Percentiles rank a stretch among this genome's conserved stretches.
Evolutionary conservation across 305 asterid genomes (phyloP).

Genomic region (Euphrasia arctica): DNA sequence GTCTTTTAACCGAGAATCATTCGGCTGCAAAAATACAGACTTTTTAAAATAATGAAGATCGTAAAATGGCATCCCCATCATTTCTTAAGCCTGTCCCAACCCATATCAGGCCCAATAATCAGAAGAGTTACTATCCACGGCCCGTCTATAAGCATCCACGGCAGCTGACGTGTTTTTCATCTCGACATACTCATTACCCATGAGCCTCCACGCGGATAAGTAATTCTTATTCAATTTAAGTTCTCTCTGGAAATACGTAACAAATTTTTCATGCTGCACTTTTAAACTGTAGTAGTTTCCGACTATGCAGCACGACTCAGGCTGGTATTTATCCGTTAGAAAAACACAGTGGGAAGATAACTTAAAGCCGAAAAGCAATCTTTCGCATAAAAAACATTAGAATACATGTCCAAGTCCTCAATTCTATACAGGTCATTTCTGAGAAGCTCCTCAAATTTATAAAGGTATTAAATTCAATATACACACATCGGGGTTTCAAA

Average conservation of each 20-base stretch:
- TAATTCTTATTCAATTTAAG: conserved; percentile 84
- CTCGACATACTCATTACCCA: conserved; percentile 97
- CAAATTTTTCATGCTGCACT: conserved; percentile 92
- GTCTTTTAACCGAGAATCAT: no score
- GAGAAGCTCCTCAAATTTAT: conserved; percentile 84
- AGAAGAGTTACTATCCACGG: conserved; percentile 85
- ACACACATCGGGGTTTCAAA: no score
- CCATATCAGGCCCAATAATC: conserved; percentile 99
- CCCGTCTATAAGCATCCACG: no score
- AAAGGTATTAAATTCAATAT: no score
- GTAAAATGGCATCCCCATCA: conserved; percentile 98
- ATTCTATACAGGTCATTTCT: conserved; percentile 85
- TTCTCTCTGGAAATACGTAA: conserved; percentile 79
- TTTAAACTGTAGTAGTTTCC: conserved; percentile 94
- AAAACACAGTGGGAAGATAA: conserved; percentile 82
- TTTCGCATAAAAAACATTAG: conserved; percentile 87
- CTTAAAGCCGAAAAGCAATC: conserved; percentile 86
- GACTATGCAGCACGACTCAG: conserved; percentile 87
- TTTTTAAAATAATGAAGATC: no score
- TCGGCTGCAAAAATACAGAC: no score
- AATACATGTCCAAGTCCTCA: conserved; percentile 96
- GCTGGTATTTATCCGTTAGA: conserved; percentile 80
- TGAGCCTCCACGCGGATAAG: conserved; percentile 93
- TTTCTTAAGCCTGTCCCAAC: conserved; percentile 92
- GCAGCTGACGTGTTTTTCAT: no score